These are phyloP conservation scores for Stachybotrys elegans DNA, from an alignment of 2,329 filamentous ascomycete species.

Conservation along the genomic window DNA sequence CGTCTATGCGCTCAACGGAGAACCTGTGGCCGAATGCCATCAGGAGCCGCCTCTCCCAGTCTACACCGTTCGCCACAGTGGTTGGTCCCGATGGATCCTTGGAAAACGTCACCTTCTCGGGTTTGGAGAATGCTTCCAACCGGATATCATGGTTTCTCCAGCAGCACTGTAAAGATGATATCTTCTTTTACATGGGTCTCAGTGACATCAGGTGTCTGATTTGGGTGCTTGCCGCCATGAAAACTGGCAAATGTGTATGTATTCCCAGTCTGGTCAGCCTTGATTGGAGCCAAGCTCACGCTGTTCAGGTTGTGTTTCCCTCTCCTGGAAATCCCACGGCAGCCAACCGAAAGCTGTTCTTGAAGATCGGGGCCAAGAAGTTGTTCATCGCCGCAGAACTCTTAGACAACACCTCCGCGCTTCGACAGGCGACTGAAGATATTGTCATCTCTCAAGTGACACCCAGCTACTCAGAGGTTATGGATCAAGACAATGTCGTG, in stretches of 20 bases:
- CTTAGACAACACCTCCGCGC: neutral
- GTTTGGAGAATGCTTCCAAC: neutral
- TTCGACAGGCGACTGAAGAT: neutral
- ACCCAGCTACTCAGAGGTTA: neutral
- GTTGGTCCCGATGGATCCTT: neutral
- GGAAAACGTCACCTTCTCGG: neutral
- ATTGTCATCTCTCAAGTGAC: neutral
- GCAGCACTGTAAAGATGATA: neutral
- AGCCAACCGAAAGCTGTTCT: neutral
- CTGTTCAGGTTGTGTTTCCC: neutral
- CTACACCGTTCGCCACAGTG: neutral
- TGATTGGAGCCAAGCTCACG: neutral
- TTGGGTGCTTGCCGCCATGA: neutral
- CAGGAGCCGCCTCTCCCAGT: neutral
- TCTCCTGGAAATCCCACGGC: neutral
- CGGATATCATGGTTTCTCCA: neutral
- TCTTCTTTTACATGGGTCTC: neutral
- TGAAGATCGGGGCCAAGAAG: neutral
- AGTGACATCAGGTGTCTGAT: neutral
- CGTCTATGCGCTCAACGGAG: neutral
- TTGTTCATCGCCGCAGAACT: neutral
- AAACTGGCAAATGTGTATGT: neutral
- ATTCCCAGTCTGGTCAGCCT: neutral
- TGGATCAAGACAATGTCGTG: neutral
- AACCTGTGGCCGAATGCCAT: neutral